These are phyloP conservation scores for Porphyrellus sp. DNA, from an alignment of 1,284 basidiomycete species.

Conservation along the genomic window DNA sequence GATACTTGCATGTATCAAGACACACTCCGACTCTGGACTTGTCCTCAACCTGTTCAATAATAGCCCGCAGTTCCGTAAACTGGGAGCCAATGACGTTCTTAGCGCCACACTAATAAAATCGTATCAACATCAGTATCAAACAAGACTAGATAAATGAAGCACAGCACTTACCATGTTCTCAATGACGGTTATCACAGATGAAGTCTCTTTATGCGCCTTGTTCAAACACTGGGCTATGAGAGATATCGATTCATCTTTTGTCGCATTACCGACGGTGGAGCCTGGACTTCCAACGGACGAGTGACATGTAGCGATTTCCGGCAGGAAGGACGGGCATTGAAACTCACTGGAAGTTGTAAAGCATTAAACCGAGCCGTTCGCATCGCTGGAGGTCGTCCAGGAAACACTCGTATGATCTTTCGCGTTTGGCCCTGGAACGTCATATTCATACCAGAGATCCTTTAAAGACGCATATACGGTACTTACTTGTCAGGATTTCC, in stretches of 20 bases:
- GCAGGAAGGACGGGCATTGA: not conserved
- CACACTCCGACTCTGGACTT: constrained; percentile 79
- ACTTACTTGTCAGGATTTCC: constrained; percentile 75
- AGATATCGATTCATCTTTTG: constrained; percentile 58
- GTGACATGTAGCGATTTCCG: not conserved
- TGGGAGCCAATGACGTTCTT: constrained; percentile 77
- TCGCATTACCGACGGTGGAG: constrained; percentile 69
- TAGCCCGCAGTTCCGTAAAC: constrained; percentile 65
- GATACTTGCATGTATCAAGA: constrained; percentile 73
- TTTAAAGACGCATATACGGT: not conserved
- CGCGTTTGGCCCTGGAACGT: constrained; percentile 60
- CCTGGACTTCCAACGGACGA: constrained; percentile 58
- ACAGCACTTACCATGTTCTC: constrained; percentile 74
- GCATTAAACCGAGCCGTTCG: constrained; percentile 67
- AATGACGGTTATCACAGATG: constrained; percentile 63
- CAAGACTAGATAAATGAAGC: not conserved
- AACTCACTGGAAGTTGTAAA: constrained; percentile 86
- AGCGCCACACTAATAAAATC: constrained; percentile 59
- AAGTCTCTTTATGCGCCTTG: constrained; percentile 68
- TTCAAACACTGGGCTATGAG: constrained; percentile 78
- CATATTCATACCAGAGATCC: not conserved
- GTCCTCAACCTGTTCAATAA: constrained; percentile 72
- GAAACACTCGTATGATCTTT: constrained; percentile 79
- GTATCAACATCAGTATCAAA: not conserved
- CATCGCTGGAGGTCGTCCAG: constrained; percentile 82